These are phyloP conservation scores for Cytospora paraplurivora DNA, from an alignment of 2,329 filamentous ascomycete genomes.

Conservation along the genomic window DNA sequence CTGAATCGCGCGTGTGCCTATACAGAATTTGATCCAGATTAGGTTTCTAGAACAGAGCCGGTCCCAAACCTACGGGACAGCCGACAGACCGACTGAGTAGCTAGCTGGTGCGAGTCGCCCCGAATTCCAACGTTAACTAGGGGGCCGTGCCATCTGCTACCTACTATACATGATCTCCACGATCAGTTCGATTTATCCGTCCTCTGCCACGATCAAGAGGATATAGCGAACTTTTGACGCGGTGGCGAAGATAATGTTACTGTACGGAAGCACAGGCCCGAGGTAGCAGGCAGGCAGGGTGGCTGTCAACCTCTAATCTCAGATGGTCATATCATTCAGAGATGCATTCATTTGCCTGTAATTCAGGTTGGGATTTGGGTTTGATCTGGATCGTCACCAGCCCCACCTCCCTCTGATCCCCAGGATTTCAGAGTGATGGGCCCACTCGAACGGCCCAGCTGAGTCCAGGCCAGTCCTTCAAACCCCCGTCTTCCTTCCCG, in stretches of 20 bases:
- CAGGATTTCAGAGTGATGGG: constrained; percentile 2
- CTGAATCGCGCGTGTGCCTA: background rate
- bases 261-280: too few relatives aligned
- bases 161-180: too few relatives aligned
- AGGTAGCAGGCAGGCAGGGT: constrained; percentile 10
- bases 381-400: constrained; percentile 17
- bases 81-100: background rate
- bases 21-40: background rate
- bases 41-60: background rate
- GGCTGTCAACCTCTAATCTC: constrained; percentile 17
- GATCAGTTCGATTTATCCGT: too few relatives aligned
- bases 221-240: background rate
- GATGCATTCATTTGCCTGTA: too few relatives aligned
- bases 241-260: background rate
- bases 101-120: too few relatives aligned
- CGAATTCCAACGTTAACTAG: too few relatives aligned
- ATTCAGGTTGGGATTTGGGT: background rate
- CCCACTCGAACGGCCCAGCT: background rate
- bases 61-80: background rate
- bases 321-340: too few relatives aligned
- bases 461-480: background rate
- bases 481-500: constrained; percentile 2
- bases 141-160: too few relatives aligned
- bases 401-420: constrained; percentile 3
- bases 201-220: background rate